Evolutionary conservation across 805 yeast species (phyloP).

Genomic region (Pichia gijzeniarum): DNA sequence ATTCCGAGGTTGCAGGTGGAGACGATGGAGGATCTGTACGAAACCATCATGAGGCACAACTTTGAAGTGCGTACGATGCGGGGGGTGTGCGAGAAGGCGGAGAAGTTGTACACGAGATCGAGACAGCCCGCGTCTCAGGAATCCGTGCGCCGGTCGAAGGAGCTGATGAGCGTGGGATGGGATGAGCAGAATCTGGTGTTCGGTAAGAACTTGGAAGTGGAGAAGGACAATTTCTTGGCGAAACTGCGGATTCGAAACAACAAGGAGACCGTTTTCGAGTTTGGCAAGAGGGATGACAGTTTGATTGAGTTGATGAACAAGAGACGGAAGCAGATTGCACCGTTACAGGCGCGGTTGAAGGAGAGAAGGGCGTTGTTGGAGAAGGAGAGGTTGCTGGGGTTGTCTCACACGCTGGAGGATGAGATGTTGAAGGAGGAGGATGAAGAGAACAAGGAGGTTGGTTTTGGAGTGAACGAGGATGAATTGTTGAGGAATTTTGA

Average conservation of each 20-base stretch:
- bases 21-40: conserved; percentile 62
- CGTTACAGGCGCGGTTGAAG: conserved; percentile 65
- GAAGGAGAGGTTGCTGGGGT: conserved; percentile 69
- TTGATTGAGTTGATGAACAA: conserved; percentile 78
- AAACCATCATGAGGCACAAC: conserved; percentile 50
- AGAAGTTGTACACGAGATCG: conserved; percentile 77
- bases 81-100: conserved; percentile 81
- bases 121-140: conserved; percentile 82
- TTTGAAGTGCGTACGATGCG: conserved; percentile 61
- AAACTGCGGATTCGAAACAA: conserved; percentile 60
- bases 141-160: conserved; percentile 80
- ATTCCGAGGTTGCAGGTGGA: conserved; percentile 72
- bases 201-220: conserved; percentile 68
- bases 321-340: conserved; percentile 78
- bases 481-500: conserved; percentile 45
- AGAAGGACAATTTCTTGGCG: conserved; percentile 65
- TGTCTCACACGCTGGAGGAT: conserved; percentile 66
- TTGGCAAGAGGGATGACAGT: conserved; percentile 61
- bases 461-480: conserved; percentile 37
- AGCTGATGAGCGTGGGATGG: conserved; percentile 73
- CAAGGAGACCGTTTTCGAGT: conserved; percentile 93
- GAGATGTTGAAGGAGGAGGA: conserved; percentile 50
- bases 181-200: conserved; percentile 79
- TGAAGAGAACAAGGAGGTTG: conserved; percentile 31
- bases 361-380: conserved; percentile 65